Conservation (phyloP, 441 rosid genomes). For the Raphanus hybrid region DNA sequence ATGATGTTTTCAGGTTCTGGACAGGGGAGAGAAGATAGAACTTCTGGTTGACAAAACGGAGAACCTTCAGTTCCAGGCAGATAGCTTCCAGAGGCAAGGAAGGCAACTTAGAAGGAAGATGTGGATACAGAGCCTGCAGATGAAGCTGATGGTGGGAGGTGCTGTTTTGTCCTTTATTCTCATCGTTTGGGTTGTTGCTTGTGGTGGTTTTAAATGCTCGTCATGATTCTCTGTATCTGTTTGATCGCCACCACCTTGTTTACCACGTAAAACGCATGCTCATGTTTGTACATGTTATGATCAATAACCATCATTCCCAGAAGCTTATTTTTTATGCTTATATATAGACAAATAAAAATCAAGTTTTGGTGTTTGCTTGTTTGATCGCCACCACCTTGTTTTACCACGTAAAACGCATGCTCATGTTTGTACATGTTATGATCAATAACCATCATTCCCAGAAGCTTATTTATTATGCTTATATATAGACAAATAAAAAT, state of each 20-base stretch:
- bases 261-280: slow-evolving; percentile 13
- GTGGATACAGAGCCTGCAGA: slow-evolving; percentile 92
- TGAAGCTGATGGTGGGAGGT: slow-evolving; percentile 89
- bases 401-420: slow-evolving; percentile 15
- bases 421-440: slow-evolving; percentile 34
- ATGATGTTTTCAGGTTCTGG: slow-evolving; percentile 67
- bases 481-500: background rate
- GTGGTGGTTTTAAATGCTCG: slow-evolving; percentile 84
- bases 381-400: slow-evolving; percentile 7
- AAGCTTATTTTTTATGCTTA: slow-evolving; percentile 1
- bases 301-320: background rate
- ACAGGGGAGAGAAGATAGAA: slow-evolving; percentile 95
- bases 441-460: background rate
- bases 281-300: slow-evolving; percentile 34
- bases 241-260: slow-evolving; percentile 6
- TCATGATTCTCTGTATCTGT: slow-evolving; percentile 26
- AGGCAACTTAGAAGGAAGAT: slow-evolving; percentile 89
- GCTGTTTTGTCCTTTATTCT: slow-evolving; percentile 56
- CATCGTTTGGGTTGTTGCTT: slow-evolving; percentile 70
- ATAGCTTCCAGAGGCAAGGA: slow-evolving; percentile 97
- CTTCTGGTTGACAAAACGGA: slow-evolving; percentile 95
- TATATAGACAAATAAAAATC: background rate
- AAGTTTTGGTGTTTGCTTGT: background rate
- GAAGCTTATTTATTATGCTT: background rate
- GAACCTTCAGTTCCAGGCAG: slow-evolving; percentile 93